Base-by-base conservation (phyloP, 1,139 yeast genomes). In the Candida neerlandica region DNA sequence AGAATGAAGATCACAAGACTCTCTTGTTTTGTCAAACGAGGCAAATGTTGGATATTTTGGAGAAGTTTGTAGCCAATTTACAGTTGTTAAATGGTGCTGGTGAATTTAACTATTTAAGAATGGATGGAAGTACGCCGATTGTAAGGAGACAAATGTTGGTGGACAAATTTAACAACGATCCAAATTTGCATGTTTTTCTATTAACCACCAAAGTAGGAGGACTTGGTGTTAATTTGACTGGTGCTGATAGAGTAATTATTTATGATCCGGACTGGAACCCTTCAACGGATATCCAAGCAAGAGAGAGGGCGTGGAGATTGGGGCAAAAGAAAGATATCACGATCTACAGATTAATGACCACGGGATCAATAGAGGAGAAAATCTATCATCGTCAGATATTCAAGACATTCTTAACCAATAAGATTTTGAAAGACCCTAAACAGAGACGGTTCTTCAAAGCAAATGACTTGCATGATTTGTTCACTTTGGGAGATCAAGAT, bases 221-320 rank as follows among this genome's bases (percentile, higher is more conserved):
- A 0, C 73, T 94, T 42, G 99, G 99, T 19, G 89, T 94, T 1
- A 94, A 94, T 65, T 68, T 94, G 45, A 94, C 97, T 0, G 98
- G 98, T 4, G 99, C 99, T 0, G 94, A 91, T 59, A 71, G 99
- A 47, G 97, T 94, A 5, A 90, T 94, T 16, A 94, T 94, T 15
- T 94, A 79, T 64, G 99, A 94, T 62, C 99, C 99, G 0, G 99
- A 94, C 65, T 94, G 99, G 99, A 94, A 94, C 62, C 99, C 99
- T 0, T 90, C 97, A 0, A 94, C 98, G 0, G 99, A 94, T 71
- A 80, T 94, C 55, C 99, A 94, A 66, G 99, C 99, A 0, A 74
- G 99, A 55, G 99, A 94, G 66, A 71, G 99, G 46, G 98, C 98
- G 0, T 94, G 99, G 99, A 76, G 99, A 57, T 77, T 94, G 54